Evolutionary conservation across 2,329 filamentous ascomycete species (phyloP).

Genomic region (Hypocrella siamensis): DNA sequence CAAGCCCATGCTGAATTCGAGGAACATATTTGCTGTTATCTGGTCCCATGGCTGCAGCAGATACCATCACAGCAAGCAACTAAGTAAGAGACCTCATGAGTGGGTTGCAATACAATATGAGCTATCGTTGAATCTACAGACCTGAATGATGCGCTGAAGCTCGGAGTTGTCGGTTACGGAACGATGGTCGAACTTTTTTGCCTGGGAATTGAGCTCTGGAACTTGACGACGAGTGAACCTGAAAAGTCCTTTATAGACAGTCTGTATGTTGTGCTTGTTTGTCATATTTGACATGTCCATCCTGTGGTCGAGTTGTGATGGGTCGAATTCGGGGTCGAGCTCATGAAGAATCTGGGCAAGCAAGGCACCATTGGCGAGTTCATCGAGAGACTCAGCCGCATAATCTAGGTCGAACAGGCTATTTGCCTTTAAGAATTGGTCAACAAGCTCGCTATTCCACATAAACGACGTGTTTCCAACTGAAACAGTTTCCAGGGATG

Average conservation of each 20-base stretch:
- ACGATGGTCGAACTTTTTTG: conserved; percentile 39
- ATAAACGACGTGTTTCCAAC: conserved; percentile 3
- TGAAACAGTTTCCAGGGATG: conserved; percentile 2
- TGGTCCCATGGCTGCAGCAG: conserved; percentile 42
- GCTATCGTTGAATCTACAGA: conserved; percentile 10
- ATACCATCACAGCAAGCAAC: conserved; percentile 46
- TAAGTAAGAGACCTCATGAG: conserved; percentile 19
- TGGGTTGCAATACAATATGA: not conserved
- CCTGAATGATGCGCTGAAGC: conserved; percentile 36
- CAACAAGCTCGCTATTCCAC: conserved; percentile 1
- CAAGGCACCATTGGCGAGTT: conserved; percentile 36
- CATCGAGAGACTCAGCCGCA: conserved; percentile 31
- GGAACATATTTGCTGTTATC: conserved; percentile 38
- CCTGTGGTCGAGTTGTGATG: conserved; percentile 33
- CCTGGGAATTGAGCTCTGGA: conserved; percentile 33
- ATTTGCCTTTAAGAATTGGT: conserved; percentile 13
- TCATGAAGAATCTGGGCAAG: conserved; percentile 42
- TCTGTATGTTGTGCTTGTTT: conserved; percentile 36
- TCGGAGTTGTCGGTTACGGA: conserved; percentile 41
- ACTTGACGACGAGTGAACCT: conserved; percentile 39
- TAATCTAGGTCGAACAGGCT: conserved; percentile 27
- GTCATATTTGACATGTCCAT: conserved; percentile 28
- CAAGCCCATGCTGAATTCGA: conserved; percentile 24
- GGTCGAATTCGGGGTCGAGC: conserved; percentile 40
- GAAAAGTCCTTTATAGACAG: conserved; percentile 36